A percentile compares a stretch with the other conserved stretches of the same genome.
Conservation (phyloP, 495 filamentous ascomycete species). For the Hypoxylon fragiforme region DNA sequence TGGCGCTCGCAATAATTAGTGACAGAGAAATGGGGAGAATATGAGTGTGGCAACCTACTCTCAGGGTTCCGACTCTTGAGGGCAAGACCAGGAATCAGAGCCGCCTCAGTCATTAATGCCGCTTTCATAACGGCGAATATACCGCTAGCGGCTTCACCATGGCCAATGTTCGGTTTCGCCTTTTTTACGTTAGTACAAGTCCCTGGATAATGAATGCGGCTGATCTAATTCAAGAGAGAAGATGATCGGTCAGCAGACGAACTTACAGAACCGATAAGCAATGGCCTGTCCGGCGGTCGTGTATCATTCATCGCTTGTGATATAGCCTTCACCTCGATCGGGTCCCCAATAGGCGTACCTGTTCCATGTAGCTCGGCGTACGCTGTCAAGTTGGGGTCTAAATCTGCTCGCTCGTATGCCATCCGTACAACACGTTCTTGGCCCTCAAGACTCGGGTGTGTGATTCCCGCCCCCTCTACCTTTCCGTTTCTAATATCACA, state of each 20-base stretch:
- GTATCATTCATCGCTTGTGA: slow-evolving; percentile 43
- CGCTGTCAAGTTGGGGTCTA: slow-evolving; percentile 37
- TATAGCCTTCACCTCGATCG: slow-evolving; percentile 49
- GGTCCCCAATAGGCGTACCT: slow-evolving; percentile 56
- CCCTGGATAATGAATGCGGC: neutral
- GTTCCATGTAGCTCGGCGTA: slow-evolving; percentile 51
- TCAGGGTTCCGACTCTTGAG: slow-evolving; percentile 56
- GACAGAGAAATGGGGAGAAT: neutral
- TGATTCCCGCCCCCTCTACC: slow-evolving; percentile 2
- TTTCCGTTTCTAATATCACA: slow-evolving; percentile 2
- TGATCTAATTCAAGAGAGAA: neutral
- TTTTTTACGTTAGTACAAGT: slow-evolving; percentile 12
- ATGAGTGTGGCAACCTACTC: slow-evolving; percentile 21
- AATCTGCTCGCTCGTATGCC: slow-evolving; percentile 24
- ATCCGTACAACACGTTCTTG: slow-evolving; percentile 1
- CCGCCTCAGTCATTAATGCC: slow-evolving; percentile 56
- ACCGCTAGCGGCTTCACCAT: slow-evolving; percentile 44
- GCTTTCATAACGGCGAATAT: slow-evolving; percentile 61
- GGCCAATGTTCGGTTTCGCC: slow-evolving; percentile 52
- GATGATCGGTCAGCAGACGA: slow-evolving; percentile 55
- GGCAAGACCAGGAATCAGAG: slow-evolving; percentile 49
- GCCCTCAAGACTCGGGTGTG: slow-evolving; percentile 1
- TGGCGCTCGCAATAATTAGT: neutral
- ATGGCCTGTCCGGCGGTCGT: slow-evolving; percentile 34
- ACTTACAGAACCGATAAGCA: slow-evolving; percentile 60